Evolutionary conservation across 495 filamentous ascomycete genomes (phyloP).

Genomic region (Cryomyces minteri): DNA sequence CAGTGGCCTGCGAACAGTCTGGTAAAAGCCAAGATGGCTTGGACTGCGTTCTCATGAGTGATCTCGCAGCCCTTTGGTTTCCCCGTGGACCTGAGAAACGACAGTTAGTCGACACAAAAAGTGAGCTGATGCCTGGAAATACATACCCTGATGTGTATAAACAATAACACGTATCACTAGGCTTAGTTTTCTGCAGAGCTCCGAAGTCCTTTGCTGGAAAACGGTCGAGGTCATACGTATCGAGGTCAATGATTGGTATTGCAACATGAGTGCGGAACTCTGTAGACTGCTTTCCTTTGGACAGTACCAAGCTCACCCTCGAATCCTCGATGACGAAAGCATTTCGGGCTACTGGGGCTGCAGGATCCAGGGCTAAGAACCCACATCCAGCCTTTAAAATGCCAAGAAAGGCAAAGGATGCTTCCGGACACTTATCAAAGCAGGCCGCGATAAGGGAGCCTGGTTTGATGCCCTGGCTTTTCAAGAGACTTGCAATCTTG

Average conservation of each 20-base stretch:
- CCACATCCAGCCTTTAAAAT: conserved; percentile 67
- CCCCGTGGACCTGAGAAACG: conserved; percentile 35
- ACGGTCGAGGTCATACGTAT: conserved; percentile 9
- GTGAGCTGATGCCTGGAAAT: no score
- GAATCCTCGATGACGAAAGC: conserved; percentile 51
- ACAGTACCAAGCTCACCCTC: conserved; percentile 30
- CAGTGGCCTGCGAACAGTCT: conserved; percentile 49
- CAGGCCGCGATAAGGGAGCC: conserved; percentile 51
- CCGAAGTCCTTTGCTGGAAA: no score
- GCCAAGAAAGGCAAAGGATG: conserved; percentile 62
- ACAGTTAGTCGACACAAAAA: no score
- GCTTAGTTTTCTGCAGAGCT: conserved; percentile 8
- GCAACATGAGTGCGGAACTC: conserved; percentile 15
- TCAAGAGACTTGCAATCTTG: conserved; percentile 35
- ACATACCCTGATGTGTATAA: conserved; percentile 54
- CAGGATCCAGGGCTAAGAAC: conserved; percentile 59
- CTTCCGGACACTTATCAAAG: conserved; percentile 65
- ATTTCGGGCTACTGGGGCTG: conserved; percentile 39
- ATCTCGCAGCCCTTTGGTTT: conserved; percentile 63
- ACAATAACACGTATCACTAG: conserved; percentile 32
- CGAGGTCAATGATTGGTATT: conserved; percentile 22
- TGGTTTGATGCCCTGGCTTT: conserved; percentile 15
- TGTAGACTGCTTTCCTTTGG: conserved; percentile 16
- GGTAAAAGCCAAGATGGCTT: conserved; percentile 59
- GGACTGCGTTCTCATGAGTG: conserved; percentile 54